Conservation (phyloP, 176 grass and related monocot genomes). For the Musa acuminata region DNA sequence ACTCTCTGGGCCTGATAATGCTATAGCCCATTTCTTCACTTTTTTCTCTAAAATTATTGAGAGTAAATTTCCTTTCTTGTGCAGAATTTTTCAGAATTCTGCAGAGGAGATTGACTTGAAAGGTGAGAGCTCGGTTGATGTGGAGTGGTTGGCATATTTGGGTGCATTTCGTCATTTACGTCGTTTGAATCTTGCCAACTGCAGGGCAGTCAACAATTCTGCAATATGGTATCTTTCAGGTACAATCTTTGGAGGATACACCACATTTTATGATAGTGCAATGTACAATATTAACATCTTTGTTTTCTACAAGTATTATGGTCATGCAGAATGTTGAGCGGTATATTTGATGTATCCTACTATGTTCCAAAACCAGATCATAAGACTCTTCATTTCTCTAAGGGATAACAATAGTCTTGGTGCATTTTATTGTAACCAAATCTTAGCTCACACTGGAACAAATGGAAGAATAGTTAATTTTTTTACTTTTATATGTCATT, state of each 20-base stretch:
- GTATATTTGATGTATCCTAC: no score
- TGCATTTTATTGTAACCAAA: no score
- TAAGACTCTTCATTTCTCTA: no score
- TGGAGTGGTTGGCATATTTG: conserved; percentile 79
- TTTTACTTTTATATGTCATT: no score
- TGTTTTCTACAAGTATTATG: not conserved
- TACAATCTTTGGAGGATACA: conserved; percentile 13
- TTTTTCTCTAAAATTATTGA: not conserved
- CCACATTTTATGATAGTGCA: not conserved
- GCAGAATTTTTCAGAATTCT: conserved; percentile 57
- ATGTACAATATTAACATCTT: not conserved
- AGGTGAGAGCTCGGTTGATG: conserved; percentile 35
- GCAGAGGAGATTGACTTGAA: conserved; percentile 61
- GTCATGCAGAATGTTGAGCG: not conserved
- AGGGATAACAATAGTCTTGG: no score
- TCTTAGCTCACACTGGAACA: no score
- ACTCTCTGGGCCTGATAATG: not conserved
- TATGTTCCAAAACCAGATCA: no score
- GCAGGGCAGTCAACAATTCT: conserved; percentile 48
- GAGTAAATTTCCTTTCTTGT: not conserved
- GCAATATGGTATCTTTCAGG: conserved; percentile 64
- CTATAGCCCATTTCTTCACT: not conserved
- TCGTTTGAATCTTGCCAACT: conserved; percentile 53
- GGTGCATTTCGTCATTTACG: conserved; percentile 51
- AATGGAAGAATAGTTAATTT: no score